Evolutionary conservation across 1,284 basidiomycete genomes (phyloP), one percentile per base, ranked within the genome.

Genomic region (Trametes versicolor): DNA sequence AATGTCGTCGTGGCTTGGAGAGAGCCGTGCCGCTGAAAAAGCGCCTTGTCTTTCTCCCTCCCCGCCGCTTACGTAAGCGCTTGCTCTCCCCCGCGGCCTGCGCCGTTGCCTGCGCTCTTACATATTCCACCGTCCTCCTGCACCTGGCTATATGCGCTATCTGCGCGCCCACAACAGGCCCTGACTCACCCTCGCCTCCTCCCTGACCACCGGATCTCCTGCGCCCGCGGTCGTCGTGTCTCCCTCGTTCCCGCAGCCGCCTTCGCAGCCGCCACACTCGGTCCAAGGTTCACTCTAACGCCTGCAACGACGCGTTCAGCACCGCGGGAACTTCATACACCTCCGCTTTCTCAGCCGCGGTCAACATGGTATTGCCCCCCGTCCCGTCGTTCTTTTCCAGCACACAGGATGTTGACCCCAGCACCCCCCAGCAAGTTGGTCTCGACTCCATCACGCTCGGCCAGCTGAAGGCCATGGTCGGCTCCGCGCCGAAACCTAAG

Each of bases 401-500:
- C 59, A 62, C 67, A 50, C 70, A 70, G 58, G 68, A 73, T 58
- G 69, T 68, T 72, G 58, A 67, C 55, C 27, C 49, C 17, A 34
- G 21, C 58, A 19, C 48, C 39, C 60, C 63, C 29, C 65, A 75
- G 70, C 72, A 71, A 65, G 72, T 71, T 66, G 74, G 75, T 21
- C 72, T 80, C 41, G 93, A 94, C 75, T 92, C 91, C 8, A 92
- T 95, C 71, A 93, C 90, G 8, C 85, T 95, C 39, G 93, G 92
- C 43, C 93, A 94, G 78, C 86, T 95, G 63, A 93, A 88, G 78
- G 85, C 87, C 60, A 87, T 93, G 82, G 90, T 92, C 58, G 82
- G 80, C 48, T 84, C 88, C 37, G 87, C 82, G 39, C 89, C 90
- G 47, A 94, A 92, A 77, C 90, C 91, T 64, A 93, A 92, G 86